These are phyloP conservation scores for Penicillium herquei DNA, from an alignment of 495 filamentous ascomycete species.

Conservation along the genomic window DNA sequence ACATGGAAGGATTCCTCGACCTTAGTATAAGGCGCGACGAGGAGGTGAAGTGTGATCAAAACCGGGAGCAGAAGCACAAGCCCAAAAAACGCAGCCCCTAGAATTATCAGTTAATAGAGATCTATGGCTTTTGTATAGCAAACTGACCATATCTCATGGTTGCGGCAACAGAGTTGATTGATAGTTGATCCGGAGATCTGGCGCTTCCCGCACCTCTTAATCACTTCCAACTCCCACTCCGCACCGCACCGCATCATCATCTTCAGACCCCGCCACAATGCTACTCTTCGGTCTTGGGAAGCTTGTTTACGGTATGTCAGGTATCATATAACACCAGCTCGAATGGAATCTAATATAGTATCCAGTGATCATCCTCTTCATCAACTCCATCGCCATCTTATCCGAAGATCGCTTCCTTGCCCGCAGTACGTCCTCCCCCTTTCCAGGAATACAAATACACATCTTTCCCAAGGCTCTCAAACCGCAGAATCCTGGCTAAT, in stretches of 20 bases:
- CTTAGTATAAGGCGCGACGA: constrained; percentile 88
- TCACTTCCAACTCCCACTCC: constrained; percentile 16
- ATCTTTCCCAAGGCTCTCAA: background rate
- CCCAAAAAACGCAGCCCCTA: constrained; percentile 16
- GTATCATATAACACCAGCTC: background rate
- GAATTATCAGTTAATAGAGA: background rate
- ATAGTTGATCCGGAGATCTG: constrained; percentile 31
- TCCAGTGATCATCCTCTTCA: constrained; percentile 76
- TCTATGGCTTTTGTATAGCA: background rate
- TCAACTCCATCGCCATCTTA: constrained; percentile 92
- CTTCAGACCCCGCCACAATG: constrained; percentile 43
- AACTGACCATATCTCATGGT: constrained; percentile 29
- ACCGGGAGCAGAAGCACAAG: constrained; percentile 56
- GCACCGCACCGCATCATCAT: constrained; percentile 4
- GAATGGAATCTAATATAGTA: constrained; percentile 11
- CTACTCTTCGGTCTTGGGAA: constrained; percentile 69
- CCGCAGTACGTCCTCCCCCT: constrained; percentile 62
- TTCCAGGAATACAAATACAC: background rate
- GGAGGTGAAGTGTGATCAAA: constrained; percentile 72
- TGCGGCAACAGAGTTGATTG: constrained; percentile 9
- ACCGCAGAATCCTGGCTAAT: background rate
- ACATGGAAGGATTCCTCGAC: constrained; percentile 99
- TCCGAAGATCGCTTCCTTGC: constrained; percentile 98
- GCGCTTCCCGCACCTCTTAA: constrained; percentile 27
- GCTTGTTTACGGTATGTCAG: constrained; percentile 63